These are phyloP conservation scores for Xylaria digitata DNA, from an alignment of 2,329 filamentous ascomycete species.

Conservation along the genomic window DNA sequence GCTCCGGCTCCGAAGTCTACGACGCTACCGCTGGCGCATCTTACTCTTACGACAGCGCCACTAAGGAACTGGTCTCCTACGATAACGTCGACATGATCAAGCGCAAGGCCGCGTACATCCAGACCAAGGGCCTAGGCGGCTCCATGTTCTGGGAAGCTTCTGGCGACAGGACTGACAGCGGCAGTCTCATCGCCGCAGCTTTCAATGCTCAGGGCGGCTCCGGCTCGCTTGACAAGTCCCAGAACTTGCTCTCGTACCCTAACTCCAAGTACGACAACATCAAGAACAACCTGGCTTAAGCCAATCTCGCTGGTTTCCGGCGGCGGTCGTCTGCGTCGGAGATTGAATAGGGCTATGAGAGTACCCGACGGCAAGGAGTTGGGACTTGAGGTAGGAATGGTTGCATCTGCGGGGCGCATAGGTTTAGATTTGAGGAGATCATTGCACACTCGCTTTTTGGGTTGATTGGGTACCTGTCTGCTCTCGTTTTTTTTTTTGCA, in stretches of 20 bases:
- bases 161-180: constrained; percentile 69
- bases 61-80: constrained; percentile 76
- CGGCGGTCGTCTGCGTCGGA: constrained; percentile 37
- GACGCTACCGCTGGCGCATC: constrained; percentile 70
- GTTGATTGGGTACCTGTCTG: constrained; percentile 1
- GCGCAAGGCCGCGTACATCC: constrained; percentile 74
- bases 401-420: constrained; percentile 29
- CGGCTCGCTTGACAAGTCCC: constrained; percentile 40
- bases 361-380: constrained; percentile 15
- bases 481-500: constrained; percentile 17
- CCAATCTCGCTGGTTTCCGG: not conserved
- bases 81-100: constrained; percentile 70
- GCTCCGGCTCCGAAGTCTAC: constrained; percentile 64
- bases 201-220: constrained; percentile 45
- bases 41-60: constrained; percentile 74
- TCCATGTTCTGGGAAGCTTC: constrained; percentile 90
- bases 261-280: constrained; percentile 48
- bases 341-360: constrained; percentile 4
- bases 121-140: constrained; percentile 72
- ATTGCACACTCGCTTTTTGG: constrained; percentile 28
- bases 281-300: constrained; percentile 43
- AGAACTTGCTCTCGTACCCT: constrained; percentile 48
- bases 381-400: not conserved
- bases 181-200: constrained; percentile 67
- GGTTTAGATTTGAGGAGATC: constrained; percentile 1